Evolutionary conservation across 768 basidiomycete species (phyloP), one percentile per base, ranked within the genome.

Genomic region (Mycena polygramma): DNA sequence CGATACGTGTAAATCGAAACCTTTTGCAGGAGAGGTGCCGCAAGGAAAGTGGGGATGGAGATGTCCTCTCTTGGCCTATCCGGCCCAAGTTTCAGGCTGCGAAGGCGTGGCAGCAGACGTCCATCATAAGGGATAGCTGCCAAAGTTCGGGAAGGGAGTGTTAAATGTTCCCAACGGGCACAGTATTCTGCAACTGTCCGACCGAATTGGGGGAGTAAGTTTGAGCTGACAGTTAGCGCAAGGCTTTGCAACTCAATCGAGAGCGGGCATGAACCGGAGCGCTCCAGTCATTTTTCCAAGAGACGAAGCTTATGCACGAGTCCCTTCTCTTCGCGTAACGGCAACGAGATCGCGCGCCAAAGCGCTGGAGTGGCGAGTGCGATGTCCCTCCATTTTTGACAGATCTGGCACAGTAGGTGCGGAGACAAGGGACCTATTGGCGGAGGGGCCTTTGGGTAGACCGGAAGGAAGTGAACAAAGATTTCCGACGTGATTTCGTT

Each of bases 371-470:
- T 63, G 17, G 49, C 7, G 3, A 63, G 20, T 7, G 51, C 62
- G 53, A 63, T 63, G 7, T 63, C 49, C 17, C 62, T 46, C 62
- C 62, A 63, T 30, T 54, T 9, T 22, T 37, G 52, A 15, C 62
- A 63, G 9, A 63, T 63, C 8, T 63, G 62, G 36, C 45, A 20
- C 7, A 45, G 35, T 7, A 39, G 37, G 10, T 41, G 41, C 13
- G 62, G 51, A 4, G 62, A 63, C 9, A 30, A 36, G 9, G 10
- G 62, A 15, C 51, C 62, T 19, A 43, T 43, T 7, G 35, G 7
- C 6, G 62, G 48, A 22, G 51, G 62, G 14, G 19, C 7, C 17
- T 26, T 30, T 8, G 62, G 62, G 20, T 53, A 53, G 14, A 37
- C 24, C 4, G 62, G 62, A 7, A 63, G 52, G 37, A 41, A 51